These are phyloP conservation scores for Bipolaris victoriae DNA, from an alignment of 2,329 filamentous ascomycete species.

Conservation along the genomic window DNA sequence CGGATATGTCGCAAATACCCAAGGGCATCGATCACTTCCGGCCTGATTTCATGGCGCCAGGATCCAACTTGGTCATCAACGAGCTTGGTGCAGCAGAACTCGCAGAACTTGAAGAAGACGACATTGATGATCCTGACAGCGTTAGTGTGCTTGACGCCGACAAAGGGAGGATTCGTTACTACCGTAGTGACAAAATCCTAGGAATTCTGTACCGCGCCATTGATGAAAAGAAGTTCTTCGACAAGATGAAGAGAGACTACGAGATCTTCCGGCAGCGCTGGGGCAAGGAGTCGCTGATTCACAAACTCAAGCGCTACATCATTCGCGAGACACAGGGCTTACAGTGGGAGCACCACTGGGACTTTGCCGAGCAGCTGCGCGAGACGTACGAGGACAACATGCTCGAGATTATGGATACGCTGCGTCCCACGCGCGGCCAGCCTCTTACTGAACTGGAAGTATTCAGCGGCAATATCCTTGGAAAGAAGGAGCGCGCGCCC, in stretches of 20 bases:
- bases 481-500: constrained; percentile 52
- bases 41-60: constrained; percentile 62
- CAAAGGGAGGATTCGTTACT: constrained; percentile 59
- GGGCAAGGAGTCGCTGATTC: constrained; percentile 31
- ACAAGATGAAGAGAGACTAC: constrained; percentile 31
- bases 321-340: constrained; percentile 47
- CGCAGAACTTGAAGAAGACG: constrained; percentile 35
- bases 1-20: constrained; percentile 26
- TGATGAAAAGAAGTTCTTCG: constrained; percentile 70
- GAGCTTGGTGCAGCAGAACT: constrained; percentile 31
- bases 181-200: constrained; percentile 70
- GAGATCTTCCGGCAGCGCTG: constrained; percentile 7
- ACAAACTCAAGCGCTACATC: constrained; percentile 51
- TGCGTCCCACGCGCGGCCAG: constrained; percentile 34
- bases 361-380: constrained; percentile 52
- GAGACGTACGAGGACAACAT: constrained; percentile 60
- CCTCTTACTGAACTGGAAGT: constrained; percentile 51
- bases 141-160: constrained; percentile 52
- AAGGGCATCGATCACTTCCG: constrained; percentile 33
- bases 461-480: constrained; percentile 64
- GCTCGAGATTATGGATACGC: constrained; percentile 53
- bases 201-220: constrained; percentile 74
- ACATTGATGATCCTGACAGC: constrained; percentile 46
- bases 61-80: constrained; percentile 49
- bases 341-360: constrained; percentile 49